phyloP scores from a whole-genome alignment of 75 land plant species.

The Pinus tabuliformis region DNA sequence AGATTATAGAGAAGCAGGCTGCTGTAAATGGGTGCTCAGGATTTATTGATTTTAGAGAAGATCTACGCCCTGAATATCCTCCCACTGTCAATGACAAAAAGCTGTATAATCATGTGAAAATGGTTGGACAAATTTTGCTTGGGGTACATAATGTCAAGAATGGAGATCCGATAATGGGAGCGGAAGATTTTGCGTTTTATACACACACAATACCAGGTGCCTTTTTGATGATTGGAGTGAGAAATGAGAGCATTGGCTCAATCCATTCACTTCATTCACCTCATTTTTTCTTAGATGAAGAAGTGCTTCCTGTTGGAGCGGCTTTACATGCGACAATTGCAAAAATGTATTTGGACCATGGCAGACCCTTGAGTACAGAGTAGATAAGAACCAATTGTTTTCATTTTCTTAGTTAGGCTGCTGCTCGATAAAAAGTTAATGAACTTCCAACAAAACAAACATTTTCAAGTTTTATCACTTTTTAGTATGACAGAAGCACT shows the following conservation, averaged over 20 bases:
- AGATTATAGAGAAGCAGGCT: constrained; percentile 64
- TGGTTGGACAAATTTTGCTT: constrained; percentile 41
- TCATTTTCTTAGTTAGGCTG: too few species aligned
- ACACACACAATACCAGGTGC: constrained; percentile 53
- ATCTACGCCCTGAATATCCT: constrained; percentile 37
- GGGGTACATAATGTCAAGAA: constrained; percentile 44
- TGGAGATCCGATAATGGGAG: constrained; percentile 45
- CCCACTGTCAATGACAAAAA: constrained; percentile 52
- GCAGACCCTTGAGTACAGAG: background rate
- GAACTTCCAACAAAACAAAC: too few species aligned
- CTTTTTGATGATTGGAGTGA: constrained; percentile 41
- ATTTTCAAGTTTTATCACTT: too few species aligned
- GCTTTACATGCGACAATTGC: constrained; percentile 85
- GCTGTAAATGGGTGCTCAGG: constrained; percentile 60
- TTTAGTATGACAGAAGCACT: too few species aligned
- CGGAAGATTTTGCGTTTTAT: constrained; percentile 86
- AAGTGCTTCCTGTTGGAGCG: constrained; percentile 68
- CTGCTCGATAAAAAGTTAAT: too few species aligned
- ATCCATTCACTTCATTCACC: constrained; percentile 52
- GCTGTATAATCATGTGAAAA: constrained; percentile 58
- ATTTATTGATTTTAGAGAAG: constrained; percentile 57
- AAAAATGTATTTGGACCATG: constrained; percentile 43
- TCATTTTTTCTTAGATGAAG: constrained; percentile 60
- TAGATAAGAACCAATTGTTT: too few species aligned
- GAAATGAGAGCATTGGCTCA: constrained; percentile 38